A percentile compares a stretch with the other conserved stretches of the same genome.
phyloP scores from a whole-genome alignment of 768 basidiomycete genomes.

The Imleria badia region DNA sequence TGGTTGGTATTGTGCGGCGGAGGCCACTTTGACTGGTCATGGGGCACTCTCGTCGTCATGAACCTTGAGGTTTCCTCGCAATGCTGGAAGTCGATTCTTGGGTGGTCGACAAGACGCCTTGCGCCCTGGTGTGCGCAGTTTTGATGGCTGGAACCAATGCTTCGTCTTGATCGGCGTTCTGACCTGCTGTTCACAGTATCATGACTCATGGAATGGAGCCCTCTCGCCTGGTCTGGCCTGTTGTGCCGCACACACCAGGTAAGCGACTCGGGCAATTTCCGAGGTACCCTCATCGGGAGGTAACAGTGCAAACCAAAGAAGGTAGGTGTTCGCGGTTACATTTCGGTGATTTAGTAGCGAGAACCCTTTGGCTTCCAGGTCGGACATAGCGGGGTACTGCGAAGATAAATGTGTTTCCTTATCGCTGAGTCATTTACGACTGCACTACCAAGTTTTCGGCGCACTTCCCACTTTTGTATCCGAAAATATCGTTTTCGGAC shows the following conservation, averaged over 20 bases:
- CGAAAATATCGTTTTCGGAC: not conserved
- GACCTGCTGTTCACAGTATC: not conserved
- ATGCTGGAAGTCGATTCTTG: not conserved
- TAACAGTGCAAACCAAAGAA: not conserved
- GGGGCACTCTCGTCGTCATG: not conserved
- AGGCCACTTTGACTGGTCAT: not conserved
- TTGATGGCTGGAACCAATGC: not conserved
- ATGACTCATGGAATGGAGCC: constrained; percentile 6
- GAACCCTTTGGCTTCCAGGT: not conserved
- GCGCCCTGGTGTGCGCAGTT: not conserved
- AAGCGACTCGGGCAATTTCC: not conserved
- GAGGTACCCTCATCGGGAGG: not conserved
- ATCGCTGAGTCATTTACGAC: not conserved
- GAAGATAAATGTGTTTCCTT: not conserved
- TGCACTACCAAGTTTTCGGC: not conserved
- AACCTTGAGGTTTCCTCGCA: not conserved
- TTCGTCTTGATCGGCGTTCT: constrained; percentile 12
- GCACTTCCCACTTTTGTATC: not conserved
- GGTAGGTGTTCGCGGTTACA: not conserved
- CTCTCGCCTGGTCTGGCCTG: not conserved
- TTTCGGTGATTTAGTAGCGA: not conserved
- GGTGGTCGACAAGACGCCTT: not conserved
- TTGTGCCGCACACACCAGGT: not conserved
- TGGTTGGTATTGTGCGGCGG: not conserved
- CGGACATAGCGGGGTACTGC: not conserved